phyloP scores from a whole-genome alignment of 2,329 filamentous ascomycete genomes.

The Thielaviopsis punctulata region DNA sequence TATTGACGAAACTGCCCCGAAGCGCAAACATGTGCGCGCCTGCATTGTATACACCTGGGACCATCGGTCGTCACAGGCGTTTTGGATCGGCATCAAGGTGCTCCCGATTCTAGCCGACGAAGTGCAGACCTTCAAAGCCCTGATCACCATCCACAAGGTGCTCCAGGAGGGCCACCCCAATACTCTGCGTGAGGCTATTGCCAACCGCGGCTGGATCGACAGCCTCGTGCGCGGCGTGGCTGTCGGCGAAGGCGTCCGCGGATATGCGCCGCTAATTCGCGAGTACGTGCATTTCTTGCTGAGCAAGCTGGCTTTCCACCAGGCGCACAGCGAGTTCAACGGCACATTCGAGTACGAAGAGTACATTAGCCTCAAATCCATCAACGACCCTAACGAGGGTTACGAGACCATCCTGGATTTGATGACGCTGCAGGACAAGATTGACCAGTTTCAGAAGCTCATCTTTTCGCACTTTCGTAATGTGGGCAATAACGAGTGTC shows the following conservation, averaged over 20 bases:
- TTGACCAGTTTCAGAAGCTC: conserved; percentile 94
- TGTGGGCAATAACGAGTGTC: conserved; percentile 86
- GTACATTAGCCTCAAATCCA: conserved; percentile 93
- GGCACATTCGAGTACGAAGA: conserved; percentile 98
- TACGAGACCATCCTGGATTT: conserved; percentile 93
- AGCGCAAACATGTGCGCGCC: conserved; percentile 87
- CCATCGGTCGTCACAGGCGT: conserved; percentile 84
- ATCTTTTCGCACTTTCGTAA: conserved; percentile 93
- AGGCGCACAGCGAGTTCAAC: conserved; percentile 95
- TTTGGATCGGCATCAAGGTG: conserved; percentile 99
- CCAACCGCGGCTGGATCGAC: conserved; percentile 80
- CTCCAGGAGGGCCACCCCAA: conserved; percentile 89
- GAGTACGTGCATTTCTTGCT: conserved; percentile 96
- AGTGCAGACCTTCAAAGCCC: conserved; percentile 95
- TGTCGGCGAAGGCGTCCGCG: conserved; percentile 62
- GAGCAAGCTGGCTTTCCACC: conserved; percentile 89
- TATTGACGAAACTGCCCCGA: conserved; percentile 49
- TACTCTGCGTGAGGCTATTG: conserved; percentile 73
- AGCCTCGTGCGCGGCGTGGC: conserved; percentile 69
- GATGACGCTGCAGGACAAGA: conserved; percentile 94
- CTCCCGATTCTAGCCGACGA: conserved; percentile 98
- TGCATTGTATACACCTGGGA: conserved; percentile 99
- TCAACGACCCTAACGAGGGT: conserved; percentile 96
- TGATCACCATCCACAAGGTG: conserved; percentile 95
- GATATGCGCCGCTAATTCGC: conserved; percentile 80